phyloP scores from a whole-genome alignment of 2,329 filamentous ascomycete species.

The Fusarium sp. region DNA sequence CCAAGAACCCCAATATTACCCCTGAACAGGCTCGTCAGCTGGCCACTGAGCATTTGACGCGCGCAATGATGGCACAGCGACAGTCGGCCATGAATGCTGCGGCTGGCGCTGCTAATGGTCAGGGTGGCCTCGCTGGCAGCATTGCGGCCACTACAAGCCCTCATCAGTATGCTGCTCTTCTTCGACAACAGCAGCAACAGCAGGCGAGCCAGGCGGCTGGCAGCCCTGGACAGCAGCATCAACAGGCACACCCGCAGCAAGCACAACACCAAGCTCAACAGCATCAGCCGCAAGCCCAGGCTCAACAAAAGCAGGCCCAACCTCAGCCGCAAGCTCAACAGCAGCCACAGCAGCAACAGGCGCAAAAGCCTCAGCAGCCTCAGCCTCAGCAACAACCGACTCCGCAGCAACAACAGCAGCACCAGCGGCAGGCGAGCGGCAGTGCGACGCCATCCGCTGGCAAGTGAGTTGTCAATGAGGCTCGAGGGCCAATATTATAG shows the following conservation, averaged over 20 bases:
- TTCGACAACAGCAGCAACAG: slow-evolving; percentile 68
- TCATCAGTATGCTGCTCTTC: slow-evolving; percentile 70
- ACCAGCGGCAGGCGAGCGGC: slow-evolving; percentile 53
- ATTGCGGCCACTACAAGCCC: slow-evolving; percentile 63
- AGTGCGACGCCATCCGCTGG: slow-evolving; percentile 54
- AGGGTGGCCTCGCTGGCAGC: slow-evolving; percentile 62
- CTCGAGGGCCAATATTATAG: slow-evolving; percentile 14
- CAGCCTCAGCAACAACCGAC: slow-evolving; percentile 6
- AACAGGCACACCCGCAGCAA: slow-evolving; percentile 39
- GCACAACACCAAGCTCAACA: slow-evolving; percentile 43
- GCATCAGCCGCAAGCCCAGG: slow-evolving; percentile 26
- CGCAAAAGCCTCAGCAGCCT: slow-evolving; percentile 21
- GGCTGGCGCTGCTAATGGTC: slow-evolving; percentile 59
- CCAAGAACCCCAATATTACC: slow-evolving; percentile 63
- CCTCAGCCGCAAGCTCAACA: slow-evolving; percentile 31
- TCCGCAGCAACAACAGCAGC: slow-evolving; percentile 36
- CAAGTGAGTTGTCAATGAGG: slow-evolving; percentile 29
- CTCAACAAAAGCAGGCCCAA: slow-evolving; percentile 40
- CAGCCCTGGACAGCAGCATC: slow-evolving; percentile 44
- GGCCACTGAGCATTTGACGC: slow-evolving; percentile 63
- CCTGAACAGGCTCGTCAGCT: slow-evolving; percentile 63
- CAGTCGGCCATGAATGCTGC: slow-evolving; percentile 68
- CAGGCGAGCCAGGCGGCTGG: slow-evolving; percentile 51
- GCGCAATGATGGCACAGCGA: slow-evolving; percentile 61
- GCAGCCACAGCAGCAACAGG: slow-evolving; percentile 34